Percentiles rank a stretch among this genome's conserved stretches.
Conservation (phyloP, 1,284 basidiomycete species). For the Cystobasidium pallidum region DNA sequence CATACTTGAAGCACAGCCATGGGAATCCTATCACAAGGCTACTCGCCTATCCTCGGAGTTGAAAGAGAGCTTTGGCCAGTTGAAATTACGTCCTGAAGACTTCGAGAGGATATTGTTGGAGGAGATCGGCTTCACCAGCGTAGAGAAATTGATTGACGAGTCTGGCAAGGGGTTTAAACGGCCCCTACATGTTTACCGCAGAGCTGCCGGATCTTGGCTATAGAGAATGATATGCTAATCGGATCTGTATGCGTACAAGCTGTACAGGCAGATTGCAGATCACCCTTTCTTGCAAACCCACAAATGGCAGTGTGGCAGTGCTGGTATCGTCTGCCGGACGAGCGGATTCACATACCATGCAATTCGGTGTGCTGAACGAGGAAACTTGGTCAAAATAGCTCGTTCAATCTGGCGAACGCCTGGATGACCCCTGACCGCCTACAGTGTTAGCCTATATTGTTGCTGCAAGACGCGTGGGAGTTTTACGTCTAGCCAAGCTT, state of each 20-base stretch:
- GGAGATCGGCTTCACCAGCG: slow-evolving; percentile 66
- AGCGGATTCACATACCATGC: not conserved
- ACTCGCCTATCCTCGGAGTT: slow-evolving; percentile 61
- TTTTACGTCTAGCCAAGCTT: not conserved
- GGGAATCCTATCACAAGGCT: slow-evolving; percentile 75
- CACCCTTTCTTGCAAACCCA: not conserved
- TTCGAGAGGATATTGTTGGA: slow-evolving; percentile 63
- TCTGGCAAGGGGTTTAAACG: slow-evolving; percentile 61
- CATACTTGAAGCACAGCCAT: slow-evolving; percentile 74
- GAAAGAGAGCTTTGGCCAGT: slow-evolving; percentile 4
- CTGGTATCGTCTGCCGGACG: not conserved
- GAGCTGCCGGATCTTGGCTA: slow-evolving; percentile 44
- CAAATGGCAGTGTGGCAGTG: not conserved
- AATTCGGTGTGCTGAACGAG: not conserved
- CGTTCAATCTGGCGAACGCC: not conserved
- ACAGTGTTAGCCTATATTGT: too few species aligned
- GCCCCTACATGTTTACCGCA: slow-evolving; percentile 44
- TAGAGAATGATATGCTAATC: not conserved
- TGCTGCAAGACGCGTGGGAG: too few species aligned
- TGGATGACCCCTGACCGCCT: not conserved
- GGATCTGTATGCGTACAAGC: too few species aligned
- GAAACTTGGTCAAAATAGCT: not conserved
- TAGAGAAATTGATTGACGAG: slow-evolving; percentile 62
- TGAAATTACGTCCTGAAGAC: slow-evolving; percentile 52
- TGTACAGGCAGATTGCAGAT: not conserved